phyloP scores from a whole-genome alignment of 1,139 yeast species.

The Debaryomyces singareniensis region DNA sequence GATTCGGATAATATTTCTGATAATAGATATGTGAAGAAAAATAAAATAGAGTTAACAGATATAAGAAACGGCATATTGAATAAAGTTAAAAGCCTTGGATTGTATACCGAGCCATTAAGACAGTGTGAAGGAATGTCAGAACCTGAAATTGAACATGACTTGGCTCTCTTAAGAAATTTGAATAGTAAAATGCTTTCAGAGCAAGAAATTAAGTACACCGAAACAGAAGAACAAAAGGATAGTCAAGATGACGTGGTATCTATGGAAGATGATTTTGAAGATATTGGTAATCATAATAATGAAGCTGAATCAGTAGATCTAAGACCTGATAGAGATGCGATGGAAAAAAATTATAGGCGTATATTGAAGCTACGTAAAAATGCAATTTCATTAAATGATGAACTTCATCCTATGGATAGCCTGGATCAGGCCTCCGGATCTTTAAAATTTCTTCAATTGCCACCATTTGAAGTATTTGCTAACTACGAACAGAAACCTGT shows the following conservation, averaged over 20 bases:
- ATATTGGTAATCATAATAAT: no score
- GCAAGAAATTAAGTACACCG: constrained; percentile 1
- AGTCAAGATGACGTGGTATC: no score
- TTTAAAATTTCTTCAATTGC: not conserved
- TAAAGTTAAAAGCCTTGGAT: not conserved
- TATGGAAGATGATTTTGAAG: no score
- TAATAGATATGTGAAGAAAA: constrained; percentile 19
- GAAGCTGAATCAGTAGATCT: no score
- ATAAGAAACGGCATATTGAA: constrained; percentile 12
- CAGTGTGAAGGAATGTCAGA: constrained; percentile 17
- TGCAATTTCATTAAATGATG: no score
- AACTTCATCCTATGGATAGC: no score
- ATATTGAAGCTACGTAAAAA: no score
- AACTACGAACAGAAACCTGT: not conserved
- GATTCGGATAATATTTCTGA: constrained; percentile 23
- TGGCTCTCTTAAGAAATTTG: constrained; percentile 8
- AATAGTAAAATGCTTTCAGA: no score
- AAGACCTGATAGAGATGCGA: no score
- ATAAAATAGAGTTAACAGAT: constrained; percentile 29
- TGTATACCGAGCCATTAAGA: not conserved
- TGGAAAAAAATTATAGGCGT: no score
- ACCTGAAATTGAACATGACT: constrained; percentile 21
- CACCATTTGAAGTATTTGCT: not conserved
- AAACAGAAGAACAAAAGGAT: constrained; percentile 2
- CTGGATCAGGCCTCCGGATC: not conserved